A percentile compares a stretch with the other conserved stretches of the same genome.
phyloP scores from a whole-genome alignment of 2,329 filamentous ascomycete genomes.

The Fusarium sp. region DNA sequence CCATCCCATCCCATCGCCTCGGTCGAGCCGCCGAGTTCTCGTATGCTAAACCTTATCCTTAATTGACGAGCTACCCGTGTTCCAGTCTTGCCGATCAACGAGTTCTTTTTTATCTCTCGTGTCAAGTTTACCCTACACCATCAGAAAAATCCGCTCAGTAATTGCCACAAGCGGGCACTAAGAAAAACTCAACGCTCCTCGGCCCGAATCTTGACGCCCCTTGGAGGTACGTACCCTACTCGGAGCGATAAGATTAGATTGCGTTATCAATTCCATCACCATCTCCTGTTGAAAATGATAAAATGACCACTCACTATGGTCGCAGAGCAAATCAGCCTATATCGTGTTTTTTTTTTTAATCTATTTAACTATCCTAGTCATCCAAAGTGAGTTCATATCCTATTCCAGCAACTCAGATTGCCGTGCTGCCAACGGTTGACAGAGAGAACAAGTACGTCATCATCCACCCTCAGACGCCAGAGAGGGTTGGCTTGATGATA shows the following conservation, averaged over 20 bases:
- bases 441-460: no score
- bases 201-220: not conserved
- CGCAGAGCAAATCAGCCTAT: no score
- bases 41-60: not conserved
- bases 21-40: not conserved
- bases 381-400: no score
- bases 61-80: not conserved
- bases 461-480: no score
- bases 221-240: fast-evolving
- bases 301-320: no score
- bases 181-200: not conserved
- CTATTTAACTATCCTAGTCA: no score
- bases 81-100: not conserved
- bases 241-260: no score
- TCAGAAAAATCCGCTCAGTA: not conserved
- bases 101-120: not conserved
- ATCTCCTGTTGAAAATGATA: not conserved
- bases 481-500: no score
- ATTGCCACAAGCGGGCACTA: not conserved
- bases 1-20: not conserved
- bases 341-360: no score
- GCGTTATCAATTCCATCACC: not conserved
- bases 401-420: no score
- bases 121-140: not conserved
- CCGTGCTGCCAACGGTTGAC: no score